Percentiles rank a stretch among this genome's conserved stretches.
phyloP scores from a whole-genome alignment of 305 asterid species.

The Solanum aculeatissimum region DNA sequence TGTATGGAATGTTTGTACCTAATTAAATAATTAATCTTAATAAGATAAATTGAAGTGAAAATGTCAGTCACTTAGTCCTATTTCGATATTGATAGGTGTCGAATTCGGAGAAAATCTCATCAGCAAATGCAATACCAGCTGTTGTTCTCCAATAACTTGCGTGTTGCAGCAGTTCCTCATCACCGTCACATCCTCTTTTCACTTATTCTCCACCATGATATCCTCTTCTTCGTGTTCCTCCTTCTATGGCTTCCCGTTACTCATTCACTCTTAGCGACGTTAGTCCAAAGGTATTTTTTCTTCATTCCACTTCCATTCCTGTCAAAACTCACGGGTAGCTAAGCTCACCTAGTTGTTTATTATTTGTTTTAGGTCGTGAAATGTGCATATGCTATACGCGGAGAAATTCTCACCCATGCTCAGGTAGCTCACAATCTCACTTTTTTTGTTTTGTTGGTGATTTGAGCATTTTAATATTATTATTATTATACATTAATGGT shows the following conservation, averaged over 20 bases:
- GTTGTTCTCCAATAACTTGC: neutral
- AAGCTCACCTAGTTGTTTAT: constrained; percentile 39
- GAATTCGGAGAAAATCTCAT: constrained; percentile 10
- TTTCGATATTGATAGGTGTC: constrained; percentile 33
- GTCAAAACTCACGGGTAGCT: neutral
- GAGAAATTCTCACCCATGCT: constrained; percentile 79
- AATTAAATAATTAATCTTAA: neutral
- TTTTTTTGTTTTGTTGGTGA: no score
- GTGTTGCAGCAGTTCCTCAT: constrained; percentile 1
- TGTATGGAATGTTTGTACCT: neutral
- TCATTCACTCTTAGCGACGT: constrained; percentile 44
- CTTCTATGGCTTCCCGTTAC: constrained; percentile 55
- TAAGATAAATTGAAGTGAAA: neutral
- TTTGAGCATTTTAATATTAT: no score
- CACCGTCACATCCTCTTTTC: neutral
- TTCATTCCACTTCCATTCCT: neutral
- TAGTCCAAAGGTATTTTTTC: constrained; percentile 57
- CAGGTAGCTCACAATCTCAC: constrained; percentile 36
- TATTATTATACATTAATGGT: no score
- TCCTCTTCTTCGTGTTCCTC: constrained; percentile 5
- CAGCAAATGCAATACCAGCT: neutral
- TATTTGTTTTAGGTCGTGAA: constrained; percentile 42
- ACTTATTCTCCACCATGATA: neutral
- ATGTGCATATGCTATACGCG: constrained; percentile 94
- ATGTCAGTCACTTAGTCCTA: neutral